Evolutionary conservation across 2,329 filamentous ascomycete species (phyloP).

Genomic region (Colletotrichum sp.): DNA sequence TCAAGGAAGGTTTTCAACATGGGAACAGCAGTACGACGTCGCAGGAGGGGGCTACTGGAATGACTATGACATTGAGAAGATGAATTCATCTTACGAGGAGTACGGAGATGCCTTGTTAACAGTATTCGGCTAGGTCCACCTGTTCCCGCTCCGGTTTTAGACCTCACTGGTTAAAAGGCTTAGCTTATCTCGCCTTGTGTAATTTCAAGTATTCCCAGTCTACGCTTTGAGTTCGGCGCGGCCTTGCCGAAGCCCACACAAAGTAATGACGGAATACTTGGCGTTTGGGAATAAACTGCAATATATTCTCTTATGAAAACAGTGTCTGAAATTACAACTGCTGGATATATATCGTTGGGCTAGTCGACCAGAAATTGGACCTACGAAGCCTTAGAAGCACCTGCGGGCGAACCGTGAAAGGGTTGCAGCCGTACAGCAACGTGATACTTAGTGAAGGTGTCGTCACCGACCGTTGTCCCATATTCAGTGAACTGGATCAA

Average conservation of each 20-base stretch:
- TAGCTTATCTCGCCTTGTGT: neutral
- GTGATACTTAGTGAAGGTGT: neutral
- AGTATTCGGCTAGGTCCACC: constrained; percentile 25
- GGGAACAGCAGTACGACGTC: constrained; percentile 33
- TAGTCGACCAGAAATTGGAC: neutral
- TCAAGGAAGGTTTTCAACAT: constrained; percentile 34
- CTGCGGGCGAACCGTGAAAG: neutral
- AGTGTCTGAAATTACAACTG: neutral
- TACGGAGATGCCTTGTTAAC: constrained; percentile 31
- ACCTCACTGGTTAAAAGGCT: neutral
- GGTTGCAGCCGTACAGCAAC: neutral
- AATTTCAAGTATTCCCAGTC: neutral
- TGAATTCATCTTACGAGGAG: constrained; percentile 38
- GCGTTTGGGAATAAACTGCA: too few species aligned
- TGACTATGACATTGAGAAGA: constrained; percentile 51
- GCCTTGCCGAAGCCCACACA: neutral
- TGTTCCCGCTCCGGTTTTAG: neutral
- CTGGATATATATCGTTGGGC: neutral
- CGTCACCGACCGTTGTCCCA: neutral
- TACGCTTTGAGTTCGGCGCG: neutral
- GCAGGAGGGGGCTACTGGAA: constrained; percentile 50
- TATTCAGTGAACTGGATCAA: too few species aligned
- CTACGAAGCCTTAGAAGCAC: neutral
- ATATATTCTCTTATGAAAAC: neutral
- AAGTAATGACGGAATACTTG: fast-evolving